Conservation (phyloP, 495 filamentous ascomycete species). For the Hyaloscypha variabilis region DNA sequence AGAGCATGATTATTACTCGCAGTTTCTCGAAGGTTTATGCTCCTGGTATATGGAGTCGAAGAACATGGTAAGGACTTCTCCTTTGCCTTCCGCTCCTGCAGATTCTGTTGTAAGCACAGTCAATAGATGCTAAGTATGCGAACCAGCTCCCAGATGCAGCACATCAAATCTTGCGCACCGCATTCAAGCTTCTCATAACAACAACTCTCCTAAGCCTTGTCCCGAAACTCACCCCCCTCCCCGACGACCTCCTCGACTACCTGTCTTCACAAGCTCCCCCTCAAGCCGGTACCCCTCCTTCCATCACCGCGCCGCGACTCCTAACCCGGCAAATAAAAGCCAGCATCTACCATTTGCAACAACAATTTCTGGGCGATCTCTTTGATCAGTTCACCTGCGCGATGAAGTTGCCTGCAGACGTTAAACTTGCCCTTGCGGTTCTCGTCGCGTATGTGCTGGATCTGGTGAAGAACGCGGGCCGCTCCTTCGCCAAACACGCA, state of each 20-base stretch:
- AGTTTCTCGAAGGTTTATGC: neutral
- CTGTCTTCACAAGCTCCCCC: neutral
- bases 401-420: constrained; percentile 2
- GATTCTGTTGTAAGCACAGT: neutral
- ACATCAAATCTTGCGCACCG: constrained; percentile 2
- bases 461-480: constrained; percentile 4
- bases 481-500: neutral
- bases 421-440: constrained; percentile 13
- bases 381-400: neutral
- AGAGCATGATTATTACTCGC: neutral
- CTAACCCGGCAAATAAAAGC: constrained; percentile 16
- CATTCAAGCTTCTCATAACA: constrained; percentile 11
- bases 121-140: neutral
- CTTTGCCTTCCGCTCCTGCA: neutral
- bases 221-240: neutral
- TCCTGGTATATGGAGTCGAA: neutral
- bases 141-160: constrained; percentile 1
- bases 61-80: neutral
- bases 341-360: constrained; percentile 15
- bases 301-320: neutral
- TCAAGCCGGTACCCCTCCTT: constrained; percentile 2
- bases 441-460: constrained; percentile 8
- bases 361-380: neutral
- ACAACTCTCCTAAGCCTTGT: constrained; percentile 14
- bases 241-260: neutral